Evolutionary conservation across 768 basidiomycete genomes (phyloP).

Genomic region (Suillus paluster): DNA sequence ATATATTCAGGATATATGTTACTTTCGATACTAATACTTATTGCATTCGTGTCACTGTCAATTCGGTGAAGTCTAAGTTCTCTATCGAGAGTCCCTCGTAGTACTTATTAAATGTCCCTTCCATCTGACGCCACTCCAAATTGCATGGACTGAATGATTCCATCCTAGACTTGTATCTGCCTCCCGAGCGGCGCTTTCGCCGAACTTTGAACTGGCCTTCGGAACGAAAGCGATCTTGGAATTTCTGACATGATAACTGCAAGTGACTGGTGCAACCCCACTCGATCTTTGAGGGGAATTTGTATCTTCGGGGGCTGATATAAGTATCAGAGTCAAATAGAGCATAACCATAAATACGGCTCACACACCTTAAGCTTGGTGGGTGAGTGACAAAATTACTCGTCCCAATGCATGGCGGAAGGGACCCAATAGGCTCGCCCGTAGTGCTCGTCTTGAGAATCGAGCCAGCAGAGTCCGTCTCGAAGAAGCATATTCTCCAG

Average conservation of each 20-base stretch:
- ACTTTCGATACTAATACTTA: no score
- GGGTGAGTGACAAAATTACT: slow-evolving; percentile 36
- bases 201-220: no score
- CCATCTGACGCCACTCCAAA: no score
- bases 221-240: no score
- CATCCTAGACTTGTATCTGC: no score
- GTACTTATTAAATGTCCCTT: no score
- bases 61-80: no score
- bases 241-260: background rate
- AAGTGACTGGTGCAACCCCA: background rate
- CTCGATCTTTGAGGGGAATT: background rate
- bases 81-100: no score
- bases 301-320: background rate
- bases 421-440: slow-evolving; percentile 86
- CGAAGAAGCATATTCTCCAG: slow-evolving; percentile 89
- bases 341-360: background rate
- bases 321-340: background rate
- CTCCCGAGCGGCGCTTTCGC: no score
- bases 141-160: no score
- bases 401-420: slow-evolving; percentile 86
- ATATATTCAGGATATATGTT: no score
- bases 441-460: slow-evolving; percentile 76
- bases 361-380: slow-evolving; percentile 7
- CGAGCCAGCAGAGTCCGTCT: slow-evolving; percentile 95
- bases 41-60: no score